These are phyloP conservation scores for Lyophyllum semitale DNA, from an alignment of 768 basidiomycete species.

Conservation along the genomic window DNA sequence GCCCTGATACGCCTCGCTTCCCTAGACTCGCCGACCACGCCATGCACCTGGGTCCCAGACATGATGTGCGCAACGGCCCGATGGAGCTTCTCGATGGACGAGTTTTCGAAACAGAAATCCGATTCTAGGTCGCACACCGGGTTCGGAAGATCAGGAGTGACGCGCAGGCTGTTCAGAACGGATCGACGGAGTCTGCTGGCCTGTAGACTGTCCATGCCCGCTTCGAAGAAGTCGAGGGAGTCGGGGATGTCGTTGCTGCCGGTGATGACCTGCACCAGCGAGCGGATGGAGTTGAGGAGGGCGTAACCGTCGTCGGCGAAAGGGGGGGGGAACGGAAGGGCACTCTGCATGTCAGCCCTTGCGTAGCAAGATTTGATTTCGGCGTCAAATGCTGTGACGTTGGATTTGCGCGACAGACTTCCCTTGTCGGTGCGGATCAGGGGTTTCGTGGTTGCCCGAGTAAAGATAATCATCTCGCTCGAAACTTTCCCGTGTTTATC, in stretches of 20 bases:
- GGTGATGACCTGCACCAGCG: constrained; percentile 23
- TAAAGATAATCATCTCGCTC: constrained; percentile 39
- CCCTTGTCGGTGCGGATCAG: constrained; percentile 40
- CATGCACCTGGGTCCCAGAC: constrained; percentile 11
- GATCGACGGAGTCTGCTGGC: constrained; percentile 34
- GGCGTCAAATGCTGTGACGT: constrained; percentile 28
- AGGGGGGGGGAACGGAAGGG: constrained; percentile 26
- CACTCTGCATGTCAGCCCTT: constrained; percentile 21
- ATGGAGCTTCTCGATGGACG: constrained; percentile 27
- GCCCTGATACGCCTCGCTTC: constrained; percentile 19
- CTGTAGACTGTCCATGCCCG: constrained; percentile 42
- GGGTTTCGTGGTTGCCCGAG: constrained; percentile 28
- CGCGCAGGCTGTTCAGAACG: constrained; percentile 24
- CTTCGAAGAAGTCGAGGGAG: constrained; percentile 37
- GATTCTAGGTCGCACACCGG: constrained; percentile 22
- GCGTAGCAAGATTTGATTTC: constrained; percentile 37
- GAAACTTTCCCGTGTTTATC: constrained; percentile 40
- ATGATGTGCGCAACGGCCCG: constrained; percentile 22
- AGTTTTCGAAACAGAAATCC: constrained; percentile 33
- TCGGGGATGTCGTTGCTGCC: constrained; percentile 22
- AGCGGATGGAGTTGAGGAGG: constrained; percentile 21
- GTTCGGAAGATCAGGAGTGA: constrained; percentile 19
- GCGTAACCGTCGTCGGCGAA: constrained; percentile 18
- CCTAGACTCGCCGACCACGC: constrained; percentile 1
- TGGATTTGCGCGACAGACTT: constrained; percentile 34